phyloP scores from a whole-genome alignment of 768 basidiomycete genomes.

The Thelephora ganbajun region DNA sequence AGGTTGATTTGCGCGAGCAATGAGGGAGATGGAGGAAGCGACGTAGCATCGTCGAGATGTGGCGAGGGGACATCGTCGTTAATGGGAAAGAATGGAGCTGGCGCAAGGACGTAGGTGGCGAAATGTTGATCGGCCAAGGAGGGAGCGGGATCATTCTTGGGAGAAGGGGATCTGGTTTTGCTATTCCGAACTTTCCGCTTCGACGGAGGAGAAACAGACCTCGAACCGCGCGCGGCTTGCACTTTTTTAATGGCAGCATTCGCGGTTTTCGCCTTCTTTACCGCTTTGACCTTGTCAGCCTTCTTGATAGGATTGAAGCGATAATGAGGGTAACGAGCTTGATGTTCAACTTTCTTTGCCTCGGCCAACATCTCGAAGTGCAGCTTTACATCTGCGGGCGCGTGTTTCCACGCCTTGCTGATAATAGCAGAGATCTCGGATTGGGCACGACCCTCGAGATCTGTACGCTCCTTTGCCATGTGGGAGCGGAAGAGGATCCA shows the following conservation, averaged over 20 bases:
- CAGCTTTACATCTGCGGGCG: not conserved
- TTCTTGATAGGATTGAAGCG: not conserved
- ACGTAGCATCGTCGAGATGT: too few species aligned
- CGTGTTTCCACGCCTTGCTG: not conserved
- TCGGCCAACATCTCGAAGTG: conserved; percentile 4
- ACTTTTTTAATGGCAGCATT: not conserved
- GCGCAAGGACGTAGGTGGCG: not conserved
- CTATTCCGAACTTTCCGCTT: not conserved
- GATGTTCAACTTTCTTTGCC: conserved; percentile 4
- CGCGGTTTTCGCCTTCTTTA: not conserved
- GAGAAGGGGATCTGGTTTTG: not conserved
- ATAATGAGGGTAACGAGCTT: conserved; percentile 6
- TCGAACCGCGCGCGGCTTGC: not conserved
- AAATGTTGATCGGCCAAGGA: not conserved
- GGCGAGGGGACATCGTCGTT: too few species aligned
- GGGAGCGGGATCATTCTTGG: not conserved
- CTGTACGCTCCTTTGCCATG: not conserved
- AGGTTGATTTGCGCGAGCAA: too few species aligned
- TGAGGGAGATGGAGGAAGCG: too few species aligned
- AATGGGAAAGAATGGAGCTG: not conserved
- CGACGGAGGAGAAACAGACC: not conserved
- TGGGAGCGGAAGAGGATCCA: conserved; percentile 28
- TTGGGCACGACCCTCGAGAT: not conserved
- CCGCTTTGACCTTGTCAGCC: not conserved
- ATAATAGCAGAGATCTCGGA: not conserved